Conservation (phyloP, 2,329 filamentous ascomycete genomes). For the Neospermospora avenae region DNA sequence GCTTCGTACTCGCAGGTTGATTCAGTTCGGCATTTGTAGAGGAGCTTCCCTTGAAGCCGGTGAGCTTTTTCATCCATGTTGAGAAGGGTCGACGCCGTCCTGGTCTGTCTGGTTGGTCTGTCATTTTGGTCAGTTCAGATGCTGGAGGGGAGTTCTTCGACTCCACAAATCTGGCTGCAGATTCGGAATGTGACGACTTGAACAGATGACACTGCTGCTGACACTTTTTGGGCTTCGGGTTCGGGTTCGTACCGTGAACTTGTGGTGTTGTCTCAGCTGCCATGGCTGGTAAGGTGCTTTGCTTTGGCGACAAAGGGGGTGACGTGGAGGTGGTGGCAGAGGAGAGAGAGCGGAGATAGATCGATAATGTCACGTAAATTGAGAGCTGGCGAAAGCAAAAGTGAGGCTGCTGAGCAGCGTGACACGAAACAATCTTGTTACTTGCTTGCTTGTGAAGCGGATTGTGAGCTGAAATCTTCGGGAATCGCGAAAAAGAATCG, state of each 20-base stretch:
- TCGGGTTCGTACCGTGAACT: constrained; percentile 42
- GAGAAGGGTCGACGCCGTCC: constrained; percentile 82
- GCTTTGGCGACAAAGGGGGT: not conserved
- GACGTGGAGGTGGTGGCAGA: not conserved
- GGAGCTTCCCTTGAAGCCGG: constrained; percentile 72
- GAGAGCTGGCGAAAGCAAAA: not conserved
- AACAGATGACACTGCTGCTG: constrained; percentile 3
- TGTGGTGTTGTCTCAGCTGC: constrained; percentile 39
- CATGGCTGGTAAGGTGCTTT: constrained; percentile 35
- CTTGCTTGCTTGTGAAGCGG: not conserved
- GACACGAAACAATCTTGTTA: too few species aligned
- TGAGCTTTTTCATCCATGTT: constrained; percentile 90
- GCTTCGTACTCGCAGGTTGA: constrained; percentile 41
- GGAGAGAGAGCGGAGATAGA: not conserved
- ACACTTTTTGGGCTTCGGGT: constrained; percentile 30
- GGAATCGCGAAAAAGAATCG: not conserved
- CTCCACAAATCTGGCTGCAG: constrained; percentile 3
- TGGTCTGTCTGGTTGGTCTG: constrained; percentile 61
- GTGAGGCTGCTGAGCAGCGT: not conserved
- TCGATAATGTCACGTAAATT: not conserved
- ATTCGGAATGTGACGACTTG: constrained; percentile 6
- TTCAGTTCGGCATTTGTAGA: constrained; percentile 56
- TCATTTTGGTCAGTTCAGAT: constrained; percentile 30
- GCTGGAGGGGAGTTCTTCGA: constrained; percentile 1
- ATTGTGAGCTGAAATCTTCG: not conserved